These are phyloP conservation scores for Taiwanofungus camphoratus DNA, from an alignment of 1,284 basidiomycete genomes.

Conservation along the genomic window DNA sequence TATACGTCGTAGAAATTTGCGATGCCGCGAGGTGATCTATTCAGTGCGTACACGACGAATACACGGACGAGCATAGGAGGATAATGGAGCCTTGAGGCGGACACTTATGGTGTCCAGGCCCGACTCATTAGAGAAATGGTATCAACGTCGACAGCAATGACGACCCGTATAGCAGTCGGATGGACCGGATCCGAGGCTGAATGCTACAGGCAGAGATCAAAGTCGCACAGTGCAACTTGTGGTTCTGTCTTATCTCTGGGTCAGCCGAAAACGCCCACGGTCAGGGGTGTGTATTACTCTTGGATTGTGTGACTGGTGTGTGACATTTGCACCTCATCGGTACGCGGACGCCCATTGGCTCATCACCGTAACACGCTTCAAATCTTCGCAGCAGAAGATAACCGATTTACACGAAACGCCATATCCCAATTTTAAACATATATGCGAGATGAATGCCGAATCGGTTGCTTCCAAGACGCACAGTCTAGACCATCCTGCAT, in stretches of 20 bases:
- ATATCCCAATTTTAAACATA: constrained; percentile 13
- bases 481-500: constrained; percentile 20
- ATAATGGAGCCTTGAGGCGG: background rate
- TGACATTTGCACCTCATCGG: background rate
- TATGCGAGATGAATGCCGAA: constrained; percentile 19
- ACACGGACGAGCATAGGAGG: background rate
- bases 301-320: background rate
- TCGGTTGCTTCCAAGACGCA: constrained; percentile 14
- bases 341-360: background rate
- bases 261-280: too few species aligned
- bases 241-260: constrained; percentile 5
- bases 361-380: background rate
- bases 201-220: background rate
- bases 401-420: constrained; percentile 12
- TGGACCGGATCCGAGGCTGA: background rate
- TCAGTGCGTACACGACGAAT: background rate
- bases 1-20: constrained; percentile 10
- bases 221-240: constrained; percentile 5
- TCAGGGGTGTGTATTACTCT: background rate
- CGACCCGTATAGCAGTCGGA: background rate
- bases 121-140: background rate
- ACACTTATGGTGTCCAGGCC: background rate
- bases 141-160: too few species aligned
- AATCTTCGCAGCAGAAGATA: constrained; percentile 8
- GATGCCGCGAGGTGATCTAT: constrained; percentile 9